A percentile compares a stretch with the other conserved stretches of the same genome.
phyloP scores from a whole-genome alignment of 2,329 filamentous ascomycete species.

The Monosporascus sp. region DNA sequence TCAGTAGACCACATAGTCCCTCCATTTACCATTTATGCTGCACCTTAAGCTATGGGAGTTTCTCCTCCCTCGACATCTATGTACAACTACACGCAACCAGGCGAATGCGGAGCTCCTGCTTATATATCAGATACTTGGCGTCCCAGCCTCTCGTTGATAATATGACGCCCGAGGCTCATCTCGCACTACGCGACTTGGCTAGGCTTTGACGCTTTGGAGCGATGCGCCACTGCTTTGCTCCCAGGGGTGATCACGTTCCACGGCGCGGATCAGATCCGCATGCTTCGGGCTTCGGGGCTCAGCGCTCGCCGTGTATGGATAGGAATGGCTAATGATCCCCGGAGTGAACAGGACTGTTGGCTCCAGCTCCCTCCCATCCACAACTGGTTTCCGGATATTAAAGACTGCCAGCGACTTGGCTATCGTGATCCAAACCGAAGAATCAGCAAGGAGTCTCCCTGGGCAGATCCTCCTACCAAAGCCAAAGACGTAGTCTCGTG shows the following conservation, averaged over 20 bases:
- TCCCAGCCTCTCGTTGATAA: too few species aligned
- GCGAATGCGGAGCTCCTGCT: too few species aligned
- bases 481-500: slow-evolving; percentile 6
- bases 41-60: too few species aligned
- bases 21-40: too few species aligned
- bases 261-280: slow-evolving; percentile 16
- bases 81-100: too few species aligned
- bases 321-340: slow-evolving; percentile 18
- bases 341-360: slow-evolving; percentile 10
- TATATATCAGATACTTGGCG: too few species aligned
- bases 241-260: slow-evolving; percentile 16
- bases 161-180: too few species aligned
- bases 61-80: too few species aligned
- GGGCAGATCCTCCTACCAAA: slow-evolving; percentile 11
- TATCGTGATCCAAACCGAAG: slow-evolving; percentile 8
- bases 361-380: slow-evolving; percentile 28
- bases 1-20: too few species aligned
- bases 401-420: slow-evolving; percentile 37
- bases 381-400: slow-evolving; percentile 30
- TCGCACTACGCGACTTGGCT: too few species aligned
- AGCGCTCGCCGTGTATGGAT: slow-evolving; percentile 15
- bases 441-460: slow-evolving; percentile 8
- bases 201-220: too few species aligned
- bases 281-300: slow-evolving; percentile 18
- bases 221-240: slow-evolving; percentile 6